These are phyloP conservation scores for Nidularia sp. DNA, from an alignment of 768 basidiomycete species.

Conservation along the genomic window DNA sequence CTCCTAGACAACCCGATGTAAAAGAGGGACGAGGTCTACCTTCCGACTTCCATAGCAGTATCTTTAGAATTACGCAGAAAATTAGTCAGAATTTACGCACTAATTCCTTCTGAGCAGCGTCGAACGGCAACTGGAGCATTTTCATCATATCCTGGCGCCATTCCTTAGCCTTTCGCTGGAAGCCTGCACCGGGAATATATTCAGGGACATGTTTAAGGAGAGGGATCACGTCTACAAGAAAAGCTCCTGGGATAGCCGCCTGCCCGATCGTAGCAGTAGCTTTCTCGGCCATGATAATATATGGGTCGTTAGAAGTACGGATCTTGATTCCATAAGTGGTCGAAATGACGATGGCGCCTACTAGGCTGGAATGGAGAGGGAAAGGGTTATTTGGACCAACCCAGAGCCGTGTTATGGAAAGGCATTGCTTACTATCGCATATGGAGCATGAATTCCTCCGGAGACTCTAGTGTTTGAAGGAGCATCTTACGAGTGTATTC, in stretches of 20 bases:
- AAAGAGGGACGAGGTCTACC: too few relatives aligned
- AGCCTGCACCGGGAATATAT: conserved; percentile 55
- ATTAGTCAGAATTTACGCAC: neutral
- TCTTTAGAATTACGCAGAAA: neutral
- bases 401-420: neutral
- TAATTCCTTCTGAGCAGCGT: conserved; percentile 11
- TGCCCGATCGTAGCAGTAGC: conserved; percentile 19
- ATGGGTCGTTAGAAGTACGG: conserved; percentile 29
- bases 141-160: conserved; percentile 37
- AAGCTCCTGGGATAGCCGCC: conserved; percentile 28
- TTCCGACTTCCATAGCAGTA: too few relatives aligned
- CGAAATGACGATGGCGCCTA: conserved; percentile 8
- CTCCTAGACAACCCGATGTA: too few relatives aligned
- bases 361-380: neutral
- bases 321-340: conserved; percentile 38
- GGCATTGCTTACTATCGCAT: neutral
- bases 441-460: neutral
- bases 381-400: neutral
- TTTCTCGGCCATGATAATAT: conserved; percentile 27
- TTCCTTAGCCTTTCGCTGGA: conserved; percentile 38
- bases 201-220: conserved; percentile 34
- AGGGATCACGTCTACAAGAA: conserved; percentile 33
- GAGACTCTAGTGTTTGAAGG: neutral
- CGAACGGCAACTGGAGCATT: conserved; percentile 20
- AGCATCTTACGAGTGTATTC: neutral